Evolutionary conservation across 495 filamentous ascomycete species (phyloP).

Genomic region (Penicillium egyptiacum): DNA sequence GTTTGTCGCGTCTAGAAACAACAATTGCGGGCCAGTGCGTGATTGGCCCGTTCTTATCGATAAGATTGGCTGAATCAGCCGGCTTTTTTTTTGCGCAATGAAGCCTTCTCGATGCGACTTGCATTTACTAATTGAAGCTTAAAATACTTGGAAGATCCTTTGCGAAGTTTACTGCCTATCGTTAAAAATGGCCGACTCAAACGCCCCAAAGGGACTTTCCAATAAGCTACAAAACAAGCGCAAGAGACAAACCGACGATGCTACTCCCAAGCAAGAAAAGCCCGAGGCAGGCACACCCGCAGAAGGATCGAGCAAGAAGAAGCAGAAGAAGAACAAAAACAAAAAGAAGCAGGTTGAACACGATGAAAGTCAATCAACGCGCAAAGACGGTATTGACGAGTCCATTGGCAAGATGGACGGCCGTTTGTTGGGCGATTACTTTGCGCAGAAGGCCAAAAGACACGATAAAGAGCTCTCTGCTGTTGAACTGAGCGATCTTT

Average conservation of each 20-base stretch:
- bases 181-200: conserved; percentile 24
- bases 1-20: conserved; percentile 26
- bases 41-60: conserved; percentile 37
- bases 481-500: conserved; percentile 78
- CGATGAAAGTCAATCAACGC: conserved; percentile 56
- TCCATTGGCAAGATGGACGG: conserved; percentile 80
- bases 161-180: neutral
- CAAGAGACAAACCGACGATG: conserved; percentile 51
- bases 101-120: conserved; percentile 8
- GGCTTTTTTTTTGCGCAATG: conserved; percentile 24
- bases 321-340: conserved; percentile 55
- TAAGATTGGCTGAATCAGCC: conserved; percentile 37
- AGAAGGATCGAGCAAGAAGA: conserved; percentile 40
- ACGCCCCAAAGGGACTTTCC: conserved; percentile 30
- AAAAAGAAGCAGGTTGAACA: conserved; percentile 51
- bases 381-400: conserved; percentile 69
- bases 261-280: conserved; percentile 22
- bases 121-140: conserved; percentile 8
- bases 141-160: neutral
- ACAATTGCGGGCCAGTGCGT: conserved; percentile 22
- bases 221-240: conserved; percentile 51
- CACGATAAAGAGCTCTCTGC: conserved; percentile 76
- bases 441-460: conserved; percentile 73
- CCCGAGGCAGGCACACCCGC: conserved; percentile 27
- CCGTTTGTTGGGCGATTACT: conserved; percentile 78